Evolutionary conservation across 1,284 basidiomycete genomes (phyloP).

Genomic region (Earliella scabrosa): DNA sequence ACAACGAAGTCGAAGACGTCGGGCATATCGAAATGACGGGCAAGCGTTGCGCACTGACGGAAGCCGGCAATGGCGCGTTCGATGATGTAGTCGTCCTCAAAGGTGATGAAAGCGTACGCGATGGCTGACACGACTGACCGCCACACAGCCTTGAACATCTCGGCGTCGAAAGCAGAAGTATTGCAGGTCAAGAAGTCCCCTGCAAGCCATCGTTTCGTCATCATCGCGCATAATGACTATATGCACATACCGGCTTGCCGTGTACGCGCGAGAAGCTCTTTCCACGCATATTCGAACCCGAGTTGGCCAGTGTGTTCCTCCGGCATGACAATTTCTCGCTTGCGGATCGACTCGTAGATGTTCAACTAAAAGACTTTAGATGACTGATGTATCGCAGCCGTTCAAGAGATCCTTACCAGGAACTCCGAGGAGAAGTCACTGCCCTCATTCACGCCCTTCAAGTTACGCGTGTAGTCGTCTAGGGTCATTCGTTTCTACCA

Average conservation of each 20-base stretch:
- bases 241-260: conserved; percentile 69
- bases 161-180: conserved; percentile 81
- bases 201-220: conserved; percentile 36
- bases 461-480: conserved; percentile 92
- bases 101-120: conserved; percentile 92
- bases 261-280: conserved; percentile 87
- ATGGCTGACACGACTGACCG: conserved; percentile 90
- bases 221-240: neutral
- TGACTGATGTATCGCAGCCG: neutral
- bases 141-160: conserved; percentile 95
- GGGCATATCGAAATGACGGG: conserved; percentile 86
- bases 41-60: conserved; percentile 93
- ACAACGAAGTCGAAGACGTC: conserved; percentile 98
- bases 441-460: conserved; percentile 92
- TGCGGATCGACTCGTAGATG: conserved; percentile 95
- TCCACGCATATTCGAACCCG: conserved; percentile 99
- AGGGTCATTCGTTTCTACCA: conserved; percentile 94
- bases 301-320: conserved; percentile 97
- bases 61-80: conserved; percentile 95
- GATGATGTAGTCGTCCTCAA: conserved; percentile 96
- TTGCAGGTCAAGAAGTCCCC: conserved; percentile 83
- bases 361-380: conserved; percentile 57
- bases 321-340: conserved; percentile 95
- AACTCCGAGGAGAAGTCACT: conserved; percentile 87
- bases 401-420: too few species aligned